Evolutionary conservation across 768 basidiomycete genomes (phyloP).

Genomic region (Lentinula detonsa): DNA sequence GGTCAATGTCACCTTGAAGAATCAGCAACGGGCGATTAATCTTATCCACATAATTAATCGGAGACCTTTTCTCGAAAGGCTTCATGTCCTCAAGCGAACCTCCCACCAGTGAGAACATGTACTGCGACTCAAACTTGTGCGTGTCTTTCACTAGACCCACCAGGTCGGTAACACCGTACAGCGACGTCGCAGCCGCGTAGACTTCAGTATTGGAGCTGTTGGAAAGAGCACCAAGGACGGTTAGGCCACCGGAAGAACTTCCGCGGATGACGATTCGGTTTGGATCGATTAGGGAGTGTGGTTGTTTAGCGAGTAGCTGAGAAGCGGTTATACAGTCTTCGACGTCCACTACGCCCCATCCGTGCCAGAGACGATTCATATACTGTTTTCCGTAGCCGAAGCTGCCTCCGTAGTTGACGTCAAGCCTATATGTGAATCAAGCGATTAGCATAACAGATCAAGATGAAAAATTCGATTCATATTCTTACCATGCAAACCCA

Average conservation of each 20-base stretch:
- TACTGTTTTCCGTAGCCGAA: constrained; percentile 69
- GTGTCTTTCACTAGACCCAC: constrained; percentile 41
- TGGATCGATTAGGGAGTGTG: constrained; percentile 53
- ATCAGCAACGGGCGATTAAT: constrained; percentile 49
- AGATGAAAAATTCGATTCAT: background rate
- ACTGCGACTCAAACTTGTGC: constrained; percentile 50
- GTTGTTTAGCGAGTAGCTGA: constrained; percentile 34
- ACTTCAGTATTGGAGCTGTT: constrained; percentile 32
- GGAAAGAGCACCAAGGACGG: constrained; percentile 45
- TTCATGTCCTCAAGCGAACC: constrained; percentile 42
- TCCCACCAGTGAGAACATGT: constrained; percentile 44
- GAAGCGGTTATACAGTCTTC: constrained; percentile 60
- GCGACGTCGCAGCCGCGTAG: constrained; percentile 59
- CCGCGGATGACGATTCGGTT: constrained; percentile 66
- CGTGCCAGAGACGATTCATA: constrained; percentile 49
- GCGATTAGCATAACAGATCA: background rate
- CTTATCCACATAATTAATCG: constrained; percentile 41
- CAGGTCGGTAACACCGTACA: constrained; percentile 69
- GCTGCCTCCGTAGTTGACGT: constrained; percentile 76
- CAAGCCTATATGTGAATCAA: constrained; percentile 38
- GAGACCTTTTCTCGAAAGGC: constrained; percentile 47
- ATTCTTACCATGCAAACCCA: constrained; percentile 61
- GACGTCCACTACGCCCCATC: constrained; percentile 76
- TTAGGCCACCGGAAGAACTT: constrained; percentile 69
- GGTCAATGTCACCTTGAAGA: constrained; percentile 36